These are phyloP conservation scores for Ananas comosus DNA, from an alignment of 176 grass and related monocot genomes.

Conservation along the genomic window DNA sequence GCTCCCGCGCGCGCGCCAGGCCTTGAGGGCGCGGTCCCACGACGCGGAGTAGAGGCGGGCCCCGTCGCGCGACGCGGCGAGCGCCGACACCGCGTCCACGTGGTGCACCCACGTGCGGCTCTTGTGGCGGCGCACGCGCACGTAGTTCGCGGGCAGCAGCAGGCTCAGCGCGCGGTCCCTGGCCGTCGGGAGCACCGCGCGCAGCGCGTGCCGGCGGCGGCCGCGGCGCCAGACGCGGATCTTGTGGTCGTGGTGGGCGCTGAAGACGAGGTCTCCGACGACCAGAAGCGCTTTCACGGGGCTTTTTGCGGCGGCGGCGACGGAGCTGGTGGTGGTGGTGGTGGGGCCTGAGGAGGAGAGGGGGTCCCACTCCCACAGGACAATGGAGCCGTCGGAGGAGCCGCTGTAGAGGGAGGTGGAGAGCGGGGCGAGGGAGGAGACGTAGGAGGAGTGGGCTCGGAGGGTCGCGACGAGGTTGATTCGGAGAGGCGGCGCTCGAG, in stretches of 20 bases:
- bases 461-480: slow-evolving; percentile 36
- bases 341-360: neutral
- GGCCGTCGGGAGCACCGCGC: slow-evolving; percentile 46
- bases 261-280: slow-evolving; percentile 33
- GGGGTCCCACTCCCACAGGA: slow-evolving; percentile 14
- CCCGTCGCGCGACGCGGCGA: slow-evolving; percentile 41
- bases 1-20: slow-evolving; percentile 29
- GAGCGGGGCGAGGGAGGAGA: slow-evolving; percentile 39
- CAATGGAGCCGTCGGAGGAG: slow-evolving; percentile 49
- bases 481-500: slow-evolving; percentile 23
- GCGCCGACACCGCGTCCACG: slow-evolving; percentile 51
- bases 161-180: slow-evolving; percentile 38
- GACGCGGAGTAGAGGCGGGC: slow-evolving; percentile 69
- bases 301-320: slow-evolving; percentile 26
- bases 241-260: slow-evolving; percentile 67
- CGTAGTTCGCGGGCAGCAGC: slow-evolving; percentile 40
- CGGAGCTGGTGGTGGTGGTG: neutral
- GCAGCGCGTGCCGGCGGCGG: neutral
- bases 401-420: slow-evolving; percentile 28
- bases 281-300: slow-evolving; percentile 44
- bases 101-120: slow-evolving; percentile 69
- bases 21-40: slow-evolving; percentile 78
- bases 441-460: slow-evolving; percentile 44
- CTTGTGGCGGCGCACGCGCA: slow-evolving; percentile 48
- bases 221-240: slow-evolving; percentile 44